Percentiles rank a stretch among this genome's conserved stretches.
These are phyloP conservation scores for Clitocybe nebularis DNA, from an alignment of 1,284 basidiomycete genomes.

Conservation along the genomic window DNA sequence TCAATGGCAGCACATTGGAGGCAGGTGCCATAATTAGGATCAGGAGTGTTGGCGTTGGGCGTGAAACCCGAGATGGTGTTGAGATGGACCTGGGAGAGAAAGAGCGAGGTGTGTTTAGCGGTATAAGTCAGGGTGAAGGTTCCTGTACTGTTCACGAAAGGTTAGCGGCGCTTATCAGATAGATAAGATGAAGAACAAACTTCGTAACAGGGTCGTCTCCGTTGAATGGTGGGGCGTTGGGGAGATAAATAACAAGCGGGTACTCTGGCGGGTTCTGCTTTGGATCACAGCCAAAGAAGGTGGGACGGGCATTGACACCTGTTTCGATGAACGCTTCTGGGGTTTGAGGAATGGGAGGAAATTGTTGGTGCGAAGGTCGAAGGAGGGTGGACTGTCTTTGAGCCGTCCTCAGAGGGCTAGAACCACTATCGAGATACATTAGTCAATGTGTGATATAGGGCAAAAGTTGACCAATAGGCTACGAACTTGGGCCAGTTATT, in stretches of 20 bases:
- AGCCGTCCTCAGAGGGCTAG: slow-evolving; percentile 37
- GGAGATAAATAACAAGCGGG: slow-evolving; percentile 59
- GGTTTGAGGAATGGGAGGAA: slow-evolving; percentile 59
- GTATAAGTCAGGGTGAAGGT: slow-evolving; percentile 53
- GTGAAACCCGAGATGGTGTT: slow-evolving; percentile 54
- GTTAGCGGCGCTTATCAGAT: slow-evolving; percentile 1
- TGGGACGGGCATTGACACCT: slow-evolving; percentile 66
- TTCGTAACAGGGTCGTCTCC: slow-evolving; percentile 57
- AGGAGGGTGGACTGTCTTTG: slow-evolving; percentile 43
- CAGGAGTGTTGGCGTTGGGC: slow-evolving; percentile 44
- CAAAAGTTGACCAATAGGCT: neutral
- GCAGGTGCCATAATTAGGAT: slow-evolving; percentile 51
- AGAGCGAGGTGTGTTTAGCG: slow-evolving; percentile 38
- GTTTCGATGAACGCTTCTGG: slow-evolving; percentile 52
- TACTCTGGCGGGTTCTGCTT: slow-evolving; percentile 43
- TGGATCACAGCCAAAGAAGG: slow-evolving; percentile 76
- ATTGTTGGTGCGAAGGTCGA: slow-evolving; percentile 50
- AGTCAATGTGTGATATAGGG: slow-evolving; percentile 2
- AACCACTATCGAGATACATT: slow-evolving; percentile 38
- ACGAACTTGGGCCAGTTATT: slow-evolving; percentile 67
- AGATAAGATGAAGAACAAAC: slow-evolving; percentile 31
- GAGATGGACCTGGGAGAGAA: slow-evolving; percentile 50
- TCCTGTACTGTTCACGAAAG: slow-evolving; percentile 32
- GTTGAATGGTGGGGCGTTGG: slow-evolving; percentile 58
- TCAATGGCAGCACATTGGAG: slow-evolving; percentile 54